These are phyloP conservation scores for Solanum chilense DNA, from an alignment of 257 asterid genomes.

Conservation along the genomic window DNA sequence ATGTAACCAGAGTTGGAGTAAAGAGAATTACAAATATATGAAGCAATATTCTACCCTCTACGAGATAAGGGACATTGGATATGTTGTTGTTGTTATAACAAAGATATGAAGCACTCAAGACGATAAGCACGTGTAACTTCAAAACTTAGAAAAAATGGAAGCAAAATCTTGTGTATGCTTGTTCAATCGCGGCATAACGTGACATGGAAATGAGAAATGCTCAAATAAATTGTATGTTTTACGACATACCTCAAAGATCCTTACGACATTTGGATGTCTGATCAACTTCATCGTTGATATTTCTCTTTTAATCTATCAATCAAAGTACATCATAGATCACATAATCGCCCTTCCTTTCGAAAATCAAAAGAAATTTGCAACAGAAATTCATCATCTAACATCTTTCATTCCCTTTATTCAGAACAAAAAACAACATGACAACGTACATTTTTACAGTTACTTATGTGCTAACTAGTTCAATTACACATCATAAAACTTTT, in stretches of 20 bases:
- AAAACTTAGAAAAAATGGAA: not conserved
- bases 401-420: not conserved
- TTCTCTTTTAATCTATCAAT: conserved; percentile 64
- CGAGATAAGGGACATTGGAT: not conserved
- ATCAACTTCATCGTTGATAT: conserved; percentile 82
- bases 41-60: not conserved
- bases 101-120: not conserved
- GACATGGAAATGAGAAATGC: not conserved
- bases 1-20: not conserved
- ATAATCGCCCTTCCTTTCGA: not conserved
- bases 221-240: not conserved
- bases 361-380: not conserved
- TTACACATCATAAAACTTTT: too few species aligned
- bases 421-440: not conserved
- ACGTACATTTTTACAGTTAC: not conserved
- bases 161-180: not conserved
- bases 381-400: not conserved
- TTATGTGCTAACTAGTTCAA: not conserved
- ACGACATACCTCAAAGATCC: conserved; percentile 45
- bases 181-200: not conserved
- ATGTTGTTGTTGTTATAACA: not conserved
- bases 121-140: not conserved
- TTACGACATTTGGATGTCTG: conserved; percentile 72
- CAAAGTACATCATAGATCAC: not conserved
- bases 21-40: not conserved